Evolutionary conservation across 371 early-diverging fungal genomes (phyloP).

Genomic region (Mucor mucedo): DNA sequence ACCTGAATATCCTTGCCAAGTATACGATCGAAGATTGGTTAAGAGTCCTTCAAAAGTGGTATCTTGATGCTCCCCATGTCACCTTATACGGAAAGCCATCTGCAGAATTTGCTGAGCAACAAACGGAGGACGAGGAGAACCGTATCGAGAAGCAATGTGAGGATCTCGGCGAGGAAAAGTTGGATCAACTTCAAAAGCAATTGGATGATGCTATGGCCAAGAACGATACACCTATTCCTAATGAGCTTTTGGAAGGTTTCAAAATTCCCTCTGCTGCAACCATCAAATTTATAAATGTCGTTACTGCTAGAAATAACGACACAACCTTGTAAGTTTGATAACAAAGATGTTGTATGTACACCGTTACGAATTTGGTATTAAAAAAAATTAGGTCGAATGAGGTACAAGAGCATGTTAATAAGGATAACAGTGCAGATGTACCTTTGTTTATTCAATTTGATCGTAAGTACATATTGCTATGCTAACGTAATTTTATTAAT

Average conservation of each 20-base stretch:
- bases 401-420: constrained; percentile 59
- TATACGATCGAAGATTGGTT: constrained; percentile 61
- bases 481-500: background rate
- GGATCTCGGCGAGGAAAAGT: constrained; percentile 57
- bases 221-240: constrained; percentile 64
- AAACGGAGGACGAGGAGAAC: constrained; percentile 58
- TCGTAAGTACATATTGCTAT: constrained; percentile 44
- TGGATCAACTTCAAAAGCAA: constrained; percentile 53
- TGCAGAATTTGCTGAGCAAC: constrained; percentile 61
- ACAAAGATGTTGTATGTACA: background rate
- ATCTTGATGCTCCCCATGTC: constrained; percentile 57
- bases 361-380: no score
- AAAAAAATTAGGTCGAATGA: constrained; percentile 41
- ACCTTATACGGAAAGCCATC: constrained; percentile 67
- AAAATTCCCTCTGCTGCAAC: constrained; percentile 62
- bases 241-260: constrained; percentile 63
- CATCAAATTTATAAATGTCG: constrained; percentile 66
- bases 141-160: constrained; percentile 60
- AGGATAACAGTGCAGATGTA: constrained; percentile 49
- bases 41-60: constrained; percentile 52
- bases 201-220: constrained; percentile 59
- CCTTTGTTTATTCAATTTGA: constrained; percentile 71
- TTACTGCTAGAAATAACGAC: constrained; percentile 59
- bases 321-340: constrained; percentile 47
- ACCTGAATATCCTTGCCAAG: constrained; percentile 49